Percentiles rank a stretch among this genome's conserved stretches.
Evolutionary conservation across 176 grass and related monocot genomes (phyloP).

Genomic region (Paspalum notatum): DNA sequence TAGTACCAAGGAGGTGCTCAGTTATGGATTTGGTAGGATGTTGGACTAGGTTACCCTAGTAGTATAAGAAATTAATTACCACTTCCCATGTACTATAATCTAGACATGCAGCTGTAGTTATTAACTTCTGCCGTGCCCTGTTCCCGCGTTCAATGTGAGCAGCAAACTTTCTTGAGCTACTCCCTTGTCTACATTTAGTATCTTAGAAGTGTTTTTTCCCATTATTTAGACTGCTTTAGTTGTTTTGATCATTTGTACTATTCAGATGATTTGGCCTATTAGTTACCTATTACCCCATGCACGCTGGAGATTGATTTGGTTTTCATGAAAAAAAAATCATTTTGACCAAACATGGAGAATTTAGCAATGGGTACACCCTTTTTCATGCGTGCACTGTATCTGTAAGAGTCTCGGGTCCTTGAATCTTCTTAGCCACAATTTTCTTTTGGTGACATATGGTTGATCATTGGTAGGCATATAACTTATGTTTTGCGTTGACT

Average conservation of each 20-base stretch:
- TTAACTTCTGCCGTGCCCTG: not conserved
- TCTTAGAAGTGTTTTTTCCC: not conserved
- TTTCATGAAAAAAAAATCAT: not conserved
- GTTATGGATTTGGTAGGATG: not conserved
- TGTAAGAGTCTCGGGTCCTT: not conserved
- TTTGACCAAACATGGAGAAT: conserved; percentile 3
- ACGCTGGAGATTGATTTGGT: not conserved
- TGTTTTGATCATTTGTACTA: conserved; percentile 11
- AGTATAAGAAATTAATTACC: not conserved
- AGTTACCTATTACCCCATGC: not conserved
- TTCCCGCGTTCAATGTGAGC: not conserved
- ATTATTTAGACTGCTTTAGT: not conserved
- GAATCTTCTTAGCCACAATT: not conserved
- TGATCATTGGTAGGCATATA: conserved; percentile 16
- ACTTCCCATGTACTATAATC: not conserved
- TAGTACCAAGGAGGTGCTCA: not conserved
- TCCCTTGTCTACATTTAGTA: not conserved
- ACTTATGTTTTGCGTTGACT: conserved; percentile 20
- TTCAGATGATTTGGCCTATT: conserved; percentile 15
- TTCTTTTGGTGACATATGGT: not conserved
- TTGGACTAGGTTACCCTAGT: not conserved
- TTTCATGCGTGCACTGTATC: not conserved
- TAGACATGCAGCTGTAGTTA: not conserved
- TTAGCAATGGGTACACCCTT: not conserved
- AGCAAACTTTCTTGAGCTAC: not conserved